Conservation (phyloP, 2,329 filamentous ascomycete genomes). For the Colletotrichum tropicale region DNA sequence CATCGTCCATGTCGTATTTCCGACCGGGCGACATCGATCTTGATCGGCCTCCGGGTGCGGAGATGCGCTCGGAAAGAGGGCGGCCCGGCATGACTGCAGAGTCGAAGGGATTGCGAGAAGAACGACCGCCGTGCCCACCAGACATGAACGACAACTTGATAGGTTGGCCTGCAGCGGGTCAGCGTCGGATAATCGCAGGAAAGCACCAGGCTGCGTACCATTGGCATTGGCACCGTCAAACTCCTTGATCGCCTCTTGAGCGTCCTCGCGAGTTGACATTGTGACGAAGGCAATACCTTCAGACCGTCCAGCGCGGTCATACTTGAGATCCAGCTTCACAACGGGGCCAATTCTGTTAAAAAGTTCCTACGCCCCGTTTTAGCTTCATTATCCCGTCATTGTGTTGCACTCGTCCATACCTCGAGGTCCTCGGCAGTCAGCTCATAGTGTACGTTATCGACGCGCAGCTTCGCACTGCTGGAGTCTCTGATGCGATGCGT, state of each 20-base stretch:
- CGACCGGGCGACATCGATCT: conserved; percentile 64
- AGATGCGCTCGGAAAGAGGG: conserved; percentile 66
- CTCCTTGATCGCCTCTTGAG: conserved; percentile 74
- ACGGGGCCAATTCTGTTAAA: conserved; percentile 81
- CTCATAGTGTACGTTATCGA: conserved; percentile 93
- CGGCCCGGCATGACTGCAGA: conserved; percentile 59
- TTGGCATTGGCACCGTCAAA: conserved; percentile 93
- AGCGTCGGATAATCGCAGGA: neutral
- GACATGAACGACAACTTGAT: conserved; percentile 75
- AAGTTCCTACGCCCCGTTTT: conserved; percentile 64
- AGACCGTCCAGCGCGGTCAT: conserved; percentile 88
- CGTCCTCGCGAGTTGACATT: conserved; percentile 74
- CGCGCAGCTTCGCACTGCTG: conserved; percentile 73
- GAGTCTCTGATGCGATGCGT: conserved; percentile 45
- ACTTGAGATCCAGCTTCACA: conserved; percentile 71
- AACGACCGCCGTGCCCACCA: conserved; percentile 40
- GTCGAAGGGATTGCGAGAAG: conserved; percentile 60
- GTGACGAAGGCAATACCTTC: conserved; percentile 85
- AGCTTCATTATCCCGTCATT: conserved; percentile 20
- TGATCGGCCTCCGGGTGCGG: conserved; percentile 58
- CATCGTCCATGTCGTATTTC: conserved; percentile 57
- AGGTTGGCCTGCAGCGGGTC: conserved; percentile 65
- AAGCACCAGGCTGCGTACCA: conserved; percentile 46
- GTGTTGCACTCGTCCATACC: conserved; percentile 49
- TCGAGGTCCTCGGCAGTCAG: conserved; percentile 83